A percentile compares a stretch with the other conserved stretches of the same genome.
Evolutionary conservation across 1,284 basidiomycete species (phyloP).

Genomic region (Ustilago cynodontis): DNA sequence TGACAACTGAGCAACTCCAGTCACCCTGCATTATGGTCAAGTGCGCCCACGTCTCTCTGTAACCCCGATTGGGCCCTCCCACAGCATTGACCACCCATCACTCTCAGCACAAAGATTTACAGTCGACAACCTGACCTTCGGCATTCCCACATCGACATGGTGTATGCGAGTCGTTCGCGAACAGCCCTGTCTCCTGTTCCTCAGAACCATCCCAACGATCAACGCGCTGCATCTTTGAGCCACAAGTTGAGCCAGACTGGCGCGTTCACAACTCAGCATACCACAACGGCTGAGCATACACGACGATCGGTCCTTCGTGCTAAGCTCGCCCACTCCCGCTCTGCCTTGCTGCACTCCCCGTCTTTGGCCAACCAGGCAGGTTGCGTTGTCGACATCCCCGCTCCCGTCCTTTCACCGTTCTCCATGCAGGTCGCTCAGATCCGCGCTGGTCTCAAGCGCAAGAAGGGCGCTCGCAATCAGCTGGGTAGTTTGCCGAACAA

Average conservation of each 20-base stretch:
- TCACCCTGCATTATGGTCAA: conserved; percentile 15
- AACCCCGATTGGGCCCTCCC: conserved; percentile 5
- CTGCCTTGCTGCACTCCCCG: conserved; percentile 19
- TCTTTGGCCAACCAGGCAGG: conserved; percentile 14
- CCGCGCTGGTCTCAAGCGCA: conserved; percentile 50
- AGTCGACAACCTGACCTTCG: not conserved
- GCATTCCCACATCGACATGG: conserved; percentile 20
- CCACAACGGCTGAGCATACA: not conserved
- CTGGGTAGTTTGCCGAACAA: conserved; percentile 2
- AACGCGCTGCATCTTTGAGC: not conserved
- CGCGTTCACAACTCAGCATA: not conserved
- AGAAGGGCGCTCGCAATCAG: conserved; percentile 33
- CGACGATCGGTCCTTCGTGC: conserved; percentile 12
- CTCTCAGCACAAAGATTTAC: no score
- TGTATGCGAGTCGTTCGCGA: conserved; percentile 29
- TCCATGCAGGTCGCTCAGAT: conserved; percentile 25
- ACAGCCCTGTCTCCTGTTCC: conserved; percentile 38
- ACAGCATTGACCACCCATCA: not conserved
- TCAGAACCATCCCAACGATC: conserved; percentile 18
- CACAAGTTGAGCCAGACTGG: not conserved
- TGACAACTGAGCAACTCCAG: not conserved
- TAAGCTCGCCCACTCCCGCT: conserved; percentile 30
- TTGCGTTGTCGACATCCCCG: conserved; percentile 35
- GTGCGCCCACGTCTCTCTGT: not conserved
- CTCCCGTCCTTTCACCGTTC: conserved; percentile 11